Percentiles rank a stretch among this genome's conserved stretches.
Conservation (phyloP, 1,284 basidiomycete species). For the Pterulicium gracile region DNA sequence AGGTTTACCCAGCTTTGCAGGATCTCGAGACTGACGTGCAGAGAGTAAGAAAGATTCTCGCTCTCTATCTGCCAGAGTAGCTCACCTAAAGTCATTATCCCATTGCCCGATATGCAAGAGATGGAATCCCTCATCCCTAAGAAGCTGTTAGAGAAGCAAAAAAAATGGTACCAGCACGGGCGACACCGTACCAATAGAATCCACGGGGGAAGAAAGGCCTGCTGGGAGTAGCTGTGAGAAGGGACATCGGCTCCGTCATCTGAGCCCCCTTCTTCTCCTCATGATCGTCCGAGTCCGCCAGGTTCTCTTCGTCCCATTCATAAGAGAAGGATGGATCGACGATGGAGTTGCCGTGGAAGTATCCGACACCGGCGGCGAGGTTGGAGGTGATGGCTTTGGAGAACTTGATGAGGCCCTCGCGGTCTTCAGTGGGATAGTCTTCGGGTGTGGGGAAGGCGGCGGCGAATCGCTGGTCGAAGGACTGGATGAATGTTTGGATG, state of each 20-base stretch:
- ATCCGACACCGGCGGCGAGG: constrained; percentile 85
- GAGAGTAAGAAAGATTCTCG: background rate
- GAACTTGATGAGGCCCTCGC: constrained; percentile 51
- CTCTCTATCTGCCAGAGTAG: too few species aligned
- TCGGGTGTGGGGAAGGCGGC: constrained; percentile 54
- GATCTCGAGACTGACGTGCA: constrained; percentile 63
- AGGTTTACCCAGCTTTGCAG: constrained; percentile 82
- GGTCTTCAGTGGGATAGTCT: constrained; percentile 36
- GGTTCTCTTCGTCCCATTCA: constrained; percentile 71
- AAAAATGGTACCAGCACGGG: too few species aligned
- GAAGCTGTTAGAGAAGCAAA: constrained; percentile 3
- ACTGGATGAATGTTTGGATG: constrained; percentile 51
- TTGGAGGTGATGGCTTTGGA: constrained; percentile 86
- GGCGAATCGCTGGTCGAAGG: constrained; percentile 63
- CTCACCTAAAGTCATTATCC: constrained; percentile 83
- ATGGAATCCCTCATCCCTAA: constrained; percentile 94
- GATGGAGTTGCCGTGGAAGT: constrained; percentile 88
- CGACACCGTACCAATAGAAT: constrained; percentile 90
- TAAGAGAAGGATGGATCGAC: constrained; percentile 77
- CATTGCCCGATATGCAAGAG: constrained; percentile 81
- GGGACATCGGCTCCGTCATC: constrained; percentile 59
- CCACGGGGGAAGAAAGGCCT: constrained; percentile 93
- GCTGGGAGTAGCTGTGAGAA: constrained; percentile 91
- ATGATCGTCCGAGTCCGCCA: constrained; percentile 30
- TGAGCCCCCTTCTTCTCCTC: constrained; percentile 40